A percentile compares a stretch with the other conserved stretches of the same genome.
Conservation (phyloP, 2,329 filamentous ascomycete species). For the Fusarium annulatum region DNA sequence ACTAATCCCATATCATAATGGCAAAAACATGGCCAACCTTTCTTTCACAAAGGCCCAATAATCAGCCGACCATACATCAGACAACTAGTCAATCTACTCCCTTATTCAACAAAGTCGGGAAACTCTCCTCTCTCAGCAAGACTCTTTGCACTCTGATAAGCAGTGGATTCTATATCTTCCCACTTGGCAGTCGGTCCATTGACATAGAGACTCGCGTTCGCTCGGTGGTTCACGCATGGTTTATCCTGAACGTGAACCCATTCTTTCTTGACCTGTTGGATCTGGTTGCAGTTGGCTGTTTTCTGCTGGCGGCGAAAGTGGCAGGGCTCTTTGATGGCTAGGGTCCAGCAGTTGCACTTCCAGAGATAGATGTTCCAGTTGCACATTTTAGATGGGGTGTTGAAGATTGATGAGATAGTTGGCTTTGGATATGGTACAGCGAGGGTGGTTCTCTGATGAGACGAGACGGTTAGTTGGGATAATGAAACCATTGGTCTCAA, state of each 20-base stretch:
- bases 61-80: background rate
- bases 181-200: conserved; percentile 2
- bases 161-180: conserved; percentile 14
- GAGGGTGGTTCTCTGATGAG: background rate
- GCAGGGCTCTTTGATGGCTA: conserved; percentile 24
- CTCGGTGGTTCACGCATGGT: conserved; percentile 6
- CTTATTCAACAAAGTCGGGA: background rate
- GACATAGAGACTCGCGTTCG: background rate
- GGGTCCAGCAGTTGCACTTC: conserved; percentile 15
- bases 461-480: background rate
- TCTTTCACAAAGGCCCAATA: background rate
- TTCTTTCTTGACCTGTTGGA: conserved; percentile 24
- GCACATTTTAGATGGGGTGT: conserved; percentile 10
- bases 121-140: conserved; percentile 11
- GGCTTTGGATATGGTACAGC: background rate
- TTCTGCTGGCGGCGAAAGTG: conserved; percentile 18
- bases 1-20: background rate
- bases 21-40: background rate
- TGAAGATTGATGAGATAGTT: background rate
- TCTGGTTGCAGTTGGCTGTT: conserved; percentile 15
- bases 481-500: background rate
- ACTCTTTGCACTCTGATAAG: conserved; percentile 17
- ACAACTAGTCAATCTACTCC: background rate
- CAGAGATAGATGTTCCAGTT: conserved; percentile 31
- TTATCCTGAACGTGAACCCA: conserved; percentile 24